These are phyloP conservation scores for Eimeria sp. DNA, from an alignment of 169 alveolate genomes.

Conservation along the genomic window DNA sequence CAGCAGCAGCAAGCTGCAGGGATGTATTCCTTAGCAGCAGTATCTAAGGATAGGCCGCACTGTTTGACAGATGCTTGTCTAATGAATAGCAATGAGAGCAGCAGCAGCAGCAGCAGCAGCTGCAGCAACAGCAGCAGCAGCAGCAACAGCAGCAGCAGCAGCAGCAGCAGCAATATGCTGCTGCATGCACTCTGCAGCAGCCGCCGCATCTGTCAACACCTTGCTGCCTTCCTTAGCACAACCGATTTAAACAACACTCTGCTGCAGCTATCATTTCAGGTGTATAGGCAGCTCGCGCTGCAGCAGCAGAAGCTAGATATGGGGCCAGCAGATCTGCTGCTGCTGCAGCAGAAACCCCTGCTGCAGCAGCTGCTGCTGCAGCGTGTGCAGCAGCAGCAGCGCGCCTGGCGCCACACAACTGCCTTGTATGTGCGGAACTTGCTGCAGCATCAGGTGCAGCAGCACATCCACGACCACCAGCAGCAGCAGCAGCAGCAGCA, in stretches of 20 bases:
- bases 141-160: background rate
- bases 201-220: background rate
- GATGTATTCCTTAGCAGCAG: background rate
- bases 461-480: slow-evolving; percentile 16
- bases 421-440: background rate
- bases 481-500: slow-evolving; percentile 60
- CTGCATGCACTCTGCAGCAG: background rate
- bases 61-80: background rate
- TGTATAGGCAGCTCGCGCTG: slow-evolving; percentile 14
- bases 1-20: background rate
- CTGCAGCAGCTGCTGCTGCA: slow-evolving; percentile 20
- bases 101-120: slow-evolving; percentile 19
- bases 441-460: slow-evolving; percentile 27
- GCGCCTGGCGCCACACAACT: background rate
- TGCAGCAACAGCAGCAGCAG: slow-evolving; percentile 38
- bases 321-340: background rate
- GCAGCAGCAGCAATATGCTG: slow-evolving; percentile 34
- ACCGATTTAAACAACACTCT: background rate
- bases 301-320: slow-evolving; percentile 20
- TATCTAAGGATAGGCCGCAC: background rate
- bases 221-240: background rate
- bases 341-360: slow-evolving; percentile 7
- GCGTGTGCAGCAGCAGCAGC: slow-evolving; percentile 29
- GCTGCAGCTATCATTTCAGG: slow-evolving; percentile 17
- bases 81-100: slow-evolving; percentile 17